Conservation (phyloP, 2,329 filamentous ascomycete species). For the Sporothrix brasiliensis region DNA sequence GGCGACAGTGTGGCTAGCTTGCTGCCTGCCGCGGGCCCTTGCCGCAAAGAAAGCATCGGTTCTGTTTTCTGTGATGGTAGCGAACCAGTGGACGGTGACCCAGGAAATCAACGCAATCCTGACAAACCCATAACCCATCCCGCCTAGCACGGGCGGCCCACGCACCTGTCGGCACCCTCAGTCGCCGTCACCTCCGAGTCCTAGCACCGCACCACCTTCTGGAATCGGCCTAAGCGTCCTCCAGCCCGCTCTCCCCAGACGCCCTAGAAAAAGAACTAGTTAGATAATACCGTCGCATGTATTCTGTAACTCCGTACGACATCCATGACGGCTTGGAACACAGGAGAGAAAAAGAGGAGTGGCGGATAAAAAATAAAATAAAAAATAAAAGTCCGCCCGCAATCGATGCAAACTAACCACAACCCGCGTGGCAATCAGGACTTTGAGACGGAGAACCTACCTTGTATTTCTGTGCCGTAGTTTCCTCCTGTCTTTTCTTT, state of each 20-base stretch:
- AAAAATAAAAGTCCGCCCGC: conserved; percentile 8
- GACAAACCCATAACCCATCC: neutral
- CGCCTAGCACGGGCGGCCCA: neutral
- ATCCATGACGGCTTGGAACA: neutral
- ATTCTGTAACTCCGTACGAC: too few species aligned
- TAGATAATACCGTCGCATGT: neutral
- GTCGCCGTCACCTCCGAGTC: conserved; percentile 32
- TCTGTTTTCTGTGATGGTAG: neutral
- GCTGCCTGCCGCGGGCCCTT: conserved; percentile 3
- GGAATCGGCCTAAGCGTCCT: conserved; percentile 30
- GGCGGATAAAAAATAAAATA: conserved; percentile 10
- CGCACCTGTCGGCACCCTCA: conserved; percentile 30
- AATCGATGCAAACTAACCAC: neutral
- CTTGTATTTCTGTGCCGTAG: neutral
- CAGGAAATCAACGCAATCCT: neutral
- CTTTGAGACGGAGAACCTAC: conserved; percentile 14
- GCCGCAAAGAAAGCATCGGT: neutral
- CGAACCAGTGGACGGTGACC: neutral
- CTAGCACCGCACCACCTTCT: conserved; percentile 15
- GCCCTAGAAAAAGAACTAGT: conserved; percentile 5
- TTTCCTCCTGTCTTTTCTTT: neutral
- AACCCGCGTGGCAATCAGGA: conserved; percentile 25
- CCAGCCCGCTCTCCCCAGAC: conserved; percentile 25
- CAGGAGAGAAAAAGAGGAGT: neutral
- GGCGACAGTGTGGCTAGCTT: neutral